Conservation (phyloP, 257 asterid genomes). For the Apocynum venetum region DNA sequence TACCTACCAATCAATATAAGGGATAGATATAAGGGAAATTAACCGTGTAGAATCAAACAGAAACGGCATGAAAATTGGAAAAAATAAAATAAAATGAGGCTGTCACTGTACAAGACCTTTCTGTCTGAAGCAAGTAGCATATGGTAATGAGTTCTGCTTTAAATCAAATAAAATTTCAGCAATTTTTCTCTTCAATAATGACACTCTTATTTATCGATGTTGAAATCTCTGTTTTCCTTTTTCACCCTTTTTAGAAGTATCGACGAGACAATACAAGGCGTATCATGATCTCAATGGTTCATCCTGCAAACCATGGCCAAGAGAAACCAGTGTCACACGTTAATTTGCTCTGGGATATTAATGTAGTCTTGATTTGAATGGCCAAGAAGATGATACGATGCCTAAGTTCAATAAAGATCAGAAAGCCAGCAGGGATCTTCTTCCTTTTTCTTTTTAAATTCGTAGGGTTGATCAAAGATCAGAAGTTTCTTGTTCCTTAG, state of each 20-base stretch:
- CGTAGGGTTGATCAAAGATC: too few species aligned
- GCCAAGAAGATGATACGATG: not conserved
- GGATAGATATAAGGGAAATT: not conserved
- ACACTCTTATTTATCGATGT: not conserved
- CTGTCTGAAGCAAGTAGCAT: not conserved
- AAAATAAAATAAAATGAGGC: not conserved
- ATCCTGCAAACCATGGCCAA: slow-evolving; percentile 3
- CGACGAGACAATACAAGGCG: slow-evolving; percentile 10
- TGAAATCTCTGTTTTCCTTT: not conserved
- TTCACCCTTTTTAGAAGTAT: not conserved
- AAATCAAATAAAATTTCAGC: not conserved
- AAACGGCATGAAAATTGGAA: not conserved
- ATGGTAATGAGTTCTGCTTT: too few species aligned
- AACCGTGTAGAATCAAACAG: not conserved
- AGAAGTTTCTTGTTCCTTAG: too few species aligned
- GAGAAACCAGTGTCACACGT: not conserved
- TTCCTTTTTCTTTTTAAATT: not conserved
- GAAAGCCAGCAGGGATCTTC: not conserved
- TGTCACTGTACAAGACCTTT: not conserved
- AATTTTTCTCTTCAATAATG: not conserved
- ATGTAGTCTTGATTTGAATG: not conserved
- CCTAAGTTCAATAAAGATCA: not conserved
- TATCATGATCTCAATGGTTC: slow-evolving; percentile 12
- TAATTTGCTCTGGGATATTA: not conserved
- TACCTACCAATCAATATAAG: too few species aligned